Evolutionary conservation across 2,329 filamentous ascomycete genomes (phyloP).

Genomic region (Ascochyta fabae): DNA sequence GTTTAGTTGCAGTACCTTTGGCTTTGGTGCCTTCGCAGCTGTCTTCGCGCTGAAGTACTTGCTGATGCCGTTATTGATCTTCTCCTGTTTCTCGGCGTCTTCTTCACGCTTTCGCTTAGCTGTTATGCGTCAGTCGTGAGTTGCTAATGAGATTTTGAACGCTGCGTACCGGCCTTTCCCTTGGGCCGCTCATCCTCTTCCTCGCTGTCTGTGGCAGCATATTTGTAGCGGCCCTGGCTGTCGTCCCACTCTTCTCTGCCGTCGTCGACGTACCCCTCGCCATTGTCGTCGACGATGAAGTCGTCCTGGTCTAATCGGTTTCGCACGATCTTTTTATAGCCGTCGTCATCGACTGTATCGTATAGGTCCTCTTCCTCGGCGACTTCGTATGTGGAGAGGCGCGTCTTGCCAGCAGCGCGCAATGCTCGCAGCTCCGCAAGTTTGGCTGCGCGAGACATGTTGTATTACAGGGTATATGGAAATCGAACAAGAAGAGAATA

Average conservation of each 20-base stretch:
- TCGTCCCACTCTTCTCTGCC: conserved; percentile 72
- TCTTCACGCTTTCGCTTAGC: conserved; percentile 89
- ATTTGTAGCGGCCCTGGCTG: conserved; percentile 76
- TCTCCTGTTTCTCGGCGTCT: conserved; percentile 82
- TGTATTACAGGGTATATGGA: conserved; percentile 24
- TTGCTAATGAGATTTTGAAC: background rate
- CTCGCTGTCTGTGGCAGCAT: conserved; percentile 71
- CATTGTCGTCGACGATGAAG: conserved; percentile 98
- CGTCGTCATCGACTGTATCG: conserved; percentile 95
- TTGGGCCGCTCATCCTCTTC: conserved; percentile 72
- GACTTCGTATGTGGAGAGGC: conserved; percentile 84
- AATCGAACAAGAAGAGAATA: conserved; percentile 18
- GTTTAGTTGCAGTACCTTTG: conserved; percentile 67
- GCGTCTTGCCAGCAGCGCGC: conserved; percentile 88
- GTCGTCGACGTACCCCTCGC: conserved; percentile 94
- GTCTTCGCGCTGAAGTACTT: conserved; percentile 90
- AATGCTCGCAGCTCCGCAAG: conserved; percentile 82
- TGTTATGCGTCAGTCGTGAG: conserved; percentile 46
- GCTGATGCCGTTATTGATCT: conserved; percentile 88
- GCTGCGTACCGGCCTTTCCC: conserved; percentile 62
- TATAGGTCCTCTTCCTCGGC: conserved; percentile 85
- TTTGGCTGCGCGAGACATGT: conserved; percentile 46
- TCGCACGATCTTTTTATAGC: conserved; percentile 95
- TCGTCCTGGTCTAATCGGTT: conserved; percentile 90
- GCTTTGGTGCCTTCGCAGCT: conserved; percentile 69